Conservation (phyloP, 805 yeast genomes). For the Cyberlindnera mrakii region DNA sequence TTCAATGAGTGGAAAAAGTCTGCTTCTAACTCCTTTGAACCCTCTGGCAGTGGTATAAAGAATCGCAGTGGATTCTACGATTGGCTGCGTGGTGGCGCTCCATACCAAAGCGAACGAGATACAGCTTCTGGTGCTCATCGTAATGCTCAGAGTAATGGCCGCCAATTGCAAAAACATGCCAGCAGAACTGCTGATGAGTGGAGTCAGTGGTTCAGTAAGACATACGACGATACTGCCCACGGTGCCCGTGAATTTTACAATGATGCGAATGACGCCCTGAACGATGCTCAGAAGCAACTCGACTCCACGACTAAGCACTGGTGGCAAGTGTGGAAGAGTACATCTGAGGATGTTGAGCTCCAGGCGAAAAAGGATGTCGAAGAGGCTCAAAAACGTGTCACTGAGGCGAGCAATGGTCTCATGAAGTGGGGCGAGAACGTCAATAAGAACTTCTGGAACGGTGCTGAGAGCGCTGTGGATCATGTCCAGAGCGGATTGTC, state of each 20-base stretch:
- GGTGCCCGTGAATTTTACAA: constrained; percentile 24
- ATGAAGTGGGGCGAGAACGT: constrained; percentile 25
- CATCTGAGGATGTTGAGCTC: constrained; percentile 28
- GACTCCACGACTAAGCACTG: constrained; percentile 28
- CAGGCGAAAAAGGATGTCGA: constrained; percentile 27
- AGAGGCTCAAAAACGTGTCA: constrained; percentile 18
- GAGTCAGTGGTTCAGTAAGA: constrained; percentile 20
- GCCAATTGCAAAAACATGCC: constrained; percentile 3
- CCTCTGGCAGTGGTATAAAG: constrained; percentile 2
- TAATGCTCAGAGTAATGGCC: constrained; percentile 2
- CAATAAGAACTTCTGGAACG: constrained; percentile 25
- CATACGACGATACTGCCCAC: constrained; percentile 17
- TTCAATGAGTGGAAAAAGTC: constrained; percentile 15
- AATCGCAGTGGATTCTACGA: constrained; percentile 16
- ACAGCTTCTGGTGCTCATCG: constrained; percentile 23
- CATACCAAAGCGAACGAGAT: constrained; percentile 14
- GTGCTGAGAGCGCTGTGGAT: constrained; percentile 25
- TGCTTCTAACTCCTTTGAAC: constrained; percentile 11
- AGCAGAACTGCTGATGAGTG: constrained; percentile 12
- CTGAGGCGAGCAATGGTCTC: constrained; percentile 13
- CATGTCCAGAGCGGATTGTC: constrained; percentile 22
- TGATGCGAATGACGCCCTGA: constrained; percentile 27
- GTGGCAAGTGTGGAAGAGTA: constrained; percentile 34
- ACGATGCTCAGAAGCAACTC: constrained; percentile 30
- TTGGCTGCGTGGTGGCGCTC: constrained; percentile 23